Base-by-base conservation (phyloP, 2,329 filamentous ascomycete species). In the Arthrobotrys iridis region DNA sequence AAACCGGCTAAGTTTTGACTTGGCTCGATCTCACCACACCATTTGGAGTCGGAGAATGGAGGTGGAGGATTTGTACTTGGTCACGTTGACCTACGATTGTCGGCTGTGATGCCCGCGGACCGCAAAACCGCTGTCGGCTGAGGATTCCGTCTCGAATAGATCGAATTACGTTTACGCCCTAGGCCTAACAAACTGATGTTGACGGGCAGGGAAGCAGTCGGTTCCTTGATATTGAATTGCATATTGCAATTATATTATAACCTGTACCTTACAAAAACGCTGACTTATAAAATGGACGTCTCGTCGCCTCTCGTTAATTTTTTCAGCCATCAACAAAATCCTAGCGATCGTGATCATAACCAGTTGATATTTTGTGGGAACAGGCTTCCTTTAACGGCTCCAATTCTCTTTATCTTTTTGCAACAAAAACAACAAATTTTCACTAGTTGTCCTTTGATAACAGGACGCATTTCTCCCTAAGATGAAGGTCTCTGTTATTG, bases 91-190 rank as follows among this genome's bases (percentile, higher is more conserved):
- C 37, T n/a, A 18, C 8, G 3, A 20, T 71, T 37, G 11, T 33
- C 66, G 66, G 66, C 28, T 62, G 45, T 24, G 35, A 46, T 41
- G 60, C 28, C 70, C 62, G 62, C 70, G 70, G 70, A 62, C 70
- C 70, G 70, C 62, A 35, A 66, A 67, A 74, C 70, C 70, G 70
- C 62, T 67, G 62, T 48, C 70, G 70, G 70, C 45, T 67, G 55
- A 64, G 33, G 62, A 30, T 67, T 74, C 70, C 70, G 70, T 74
- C 70, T 74, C 60, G 18, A 57, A 45, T 67, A 67, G 67, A 73
- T 65, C 57, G 48, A 57, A 20, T 63, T 55, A 57, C 28, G 26
- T 50, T 24, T 35, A 70, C 45, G 26, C 20, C 20, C 57, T 11
- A 46, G 8, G 28, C 11, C 22, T 13, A 13, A 20, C 26, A 20